phyloP scores from a whole-genome alignment of 192 early-diverging fungal genomes.

The Coemansia sp. region DNA sequence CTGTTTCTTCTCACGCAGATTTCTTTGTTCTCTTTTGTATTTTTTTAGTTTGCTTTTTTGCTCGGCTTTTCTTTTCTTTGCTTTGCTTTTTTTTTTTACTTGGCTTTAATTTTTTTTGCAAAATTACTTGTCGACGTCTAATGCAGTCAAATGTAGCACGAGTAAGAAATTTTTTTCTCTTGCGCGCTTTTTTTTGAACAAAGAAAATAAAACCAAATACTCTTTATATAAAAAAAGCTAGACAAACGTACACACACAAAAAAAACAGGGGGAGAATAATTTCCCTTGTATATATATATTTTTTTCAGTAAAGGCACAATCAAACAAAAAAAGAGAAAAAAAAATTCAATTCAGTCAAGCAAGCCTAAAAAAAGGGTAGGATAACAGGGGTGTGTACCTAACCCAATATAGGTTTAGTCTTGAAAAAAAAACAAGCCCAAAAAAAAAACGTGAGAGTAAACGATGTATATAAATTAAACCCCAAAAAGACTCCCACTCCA shows the following conservation, averaged over 20 bases:
- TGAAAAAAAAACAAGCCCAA: neutral
- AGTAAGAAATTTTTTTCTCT: neutral
- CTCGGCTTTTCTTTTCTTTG: neutral
- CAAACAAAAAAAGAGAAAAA: neutral
- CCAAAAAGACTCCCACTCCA: neutral
- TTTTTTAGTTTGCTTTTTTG: neutral
- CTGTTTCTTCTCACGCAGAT: neutral
- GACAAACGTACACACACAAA: neutral
- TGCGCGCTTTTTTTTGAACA: no score
- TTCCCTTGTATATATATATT: neutral
- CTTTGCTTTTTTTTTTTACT: neutral
- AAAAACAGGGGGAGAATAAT: neutral
- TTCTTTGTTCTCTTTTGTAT: neutral
- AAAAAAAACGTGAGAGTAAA: neutral
- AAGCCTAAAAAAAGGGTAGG: neutral
- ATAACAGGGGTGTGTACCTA: constrained; percentile 3
- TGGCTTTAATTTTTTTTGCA: neutral
- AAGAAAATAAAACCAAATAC: no score
- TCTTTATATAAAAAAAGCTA: neutral
- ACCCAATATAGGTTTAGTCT: no score
- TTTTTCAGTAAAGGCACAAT: no score
- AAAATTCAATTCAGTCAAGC: neutral
- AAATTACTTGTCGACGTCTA: neutral
- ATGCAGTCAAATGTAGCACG: neutral
- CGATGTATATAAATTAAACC: neutral